phyloP scores from a whole-genome alignment of 495 filamentous ascomycete genomes.

The Penicillium ucsense region DNA sequence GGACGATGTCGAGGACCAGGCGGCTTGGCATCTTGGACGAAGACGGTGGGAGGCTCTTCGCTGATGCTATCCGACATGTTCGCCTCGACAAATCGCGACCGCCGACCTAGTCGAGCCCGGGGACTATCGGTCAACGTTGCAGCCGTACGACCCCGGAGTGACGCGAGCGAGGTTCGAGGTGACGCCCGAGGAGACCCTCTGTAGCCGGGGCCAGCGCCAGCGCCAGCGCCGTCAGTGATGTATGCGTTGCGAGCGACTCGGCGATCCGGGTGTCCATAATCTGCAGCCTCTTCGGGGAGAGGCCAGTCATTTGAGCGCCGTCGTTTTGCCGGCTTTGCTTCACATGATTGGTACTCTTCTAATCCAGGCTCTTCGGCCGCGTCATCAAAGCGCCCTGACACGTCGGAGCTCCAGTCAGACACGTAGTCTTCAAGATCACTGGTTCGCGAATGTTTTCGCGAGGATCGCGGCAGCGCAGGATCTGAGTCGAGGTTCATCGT shows the following conservation, averaged over 20 bases:
- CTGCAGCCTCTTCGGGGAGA: conserved; percentile 22
- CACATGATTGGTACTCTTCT: conserved; percentile 14
- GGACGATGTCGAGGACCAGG: conserved; percentile 8
- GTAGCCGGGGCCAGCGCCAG: not conserved
- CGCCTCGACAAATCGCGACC: conserved; percentile 60
- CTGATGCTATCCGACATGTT: conserved; percentile 70
- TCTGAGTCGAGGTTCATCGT: conserved; percentile 15
- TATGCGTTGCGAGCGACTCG: conserved; percentile 5
- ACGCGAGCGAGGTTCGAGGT: conserved; percentile 12
- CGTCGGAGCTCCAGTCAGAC: conserved; percentile 21
- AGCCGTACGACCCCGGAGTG: conserved; percentile 12
- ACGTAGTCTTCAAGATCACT: conserved; percentile 13
- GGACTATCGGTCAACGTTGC: conserved; percentile 11
- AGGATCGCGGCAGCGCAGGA: conserved; percentile 15
- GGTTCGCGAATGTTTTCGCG: conserved; percentile 25
- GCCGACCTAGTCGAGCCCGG: conserved; percentile 24
- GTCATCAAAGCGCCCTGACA: conserved; percentile 34
- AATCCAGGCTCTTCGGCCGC: conserved; percentile 24
- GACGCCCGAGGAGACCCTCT: conserved; percentile 23
- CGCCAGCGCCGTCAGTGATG: not conserved
- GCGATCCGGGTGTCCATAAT: conserved; percentile 11
- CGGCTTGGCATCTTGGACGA: conserved; percentile 36
- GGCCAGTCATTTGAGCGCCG: conserved; percentile 44
- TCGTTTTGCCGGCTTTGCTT: conserved; percentile 31
- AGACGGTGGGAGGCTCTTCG: conserved; percentile 55